These are phyloP conservation scores for Hysterangium stoloniferum DNA, from an alignment of 768 basidiomycete genomes.

Conservation along the genomic window DNA sequence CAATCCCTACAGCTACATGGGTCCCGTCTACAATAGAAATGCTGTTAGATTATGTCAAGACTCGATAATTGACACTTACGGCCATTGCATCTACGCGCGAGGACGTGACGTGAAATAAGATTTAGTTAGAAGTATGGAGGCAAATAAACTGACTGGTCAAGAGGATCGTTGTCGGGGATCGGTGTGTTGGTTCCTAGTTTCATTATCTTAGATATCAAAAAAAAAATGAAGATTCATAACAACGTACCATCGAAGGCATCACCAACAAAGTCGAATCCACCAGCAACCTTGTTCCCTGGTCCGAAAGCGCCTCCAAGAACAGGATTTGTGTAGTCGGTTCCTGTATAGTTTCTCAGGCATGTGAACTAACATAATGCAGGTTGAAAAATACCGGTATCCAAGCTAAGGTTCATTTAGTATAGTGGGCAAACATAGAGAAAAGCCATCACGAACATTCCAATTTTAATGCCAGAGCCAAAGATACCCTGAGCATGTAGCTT, in stretches of 20 bases:
- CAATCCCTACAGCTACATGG: conserved; percentile 42
- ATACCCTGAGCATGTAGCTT: conserved; percentile 56
- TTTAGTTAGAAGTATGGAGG: neutral
- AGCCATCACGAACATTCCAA: conserved; percentile 44
- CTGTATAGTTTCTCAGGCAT: conserved; percentile 16
- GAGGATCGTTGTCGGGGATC: conserved; percentile 42
- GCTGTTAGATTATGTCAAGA: neutral
- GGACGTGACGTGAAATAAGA: neutral
- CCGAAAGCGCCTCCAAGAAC: conserved; percentile 47
- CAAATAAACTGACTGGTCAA: conserved; percentile 37
- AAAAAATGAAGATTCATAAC: neutral
- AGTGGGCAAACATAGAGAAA: neutral
- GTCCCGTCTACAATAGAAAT: conserved; percentile 37
- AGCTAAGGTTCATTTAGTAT: conserved; percentile 23
- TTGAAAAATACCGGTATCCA: conserved; percentile 32
- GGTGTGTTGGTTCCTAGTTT: conserved; percentile 37
- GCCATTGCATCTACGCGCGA: conserved; percentile 5
- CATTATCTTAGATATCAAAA: neutral
- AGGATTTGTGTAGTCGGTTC: conserved; percentile 51
- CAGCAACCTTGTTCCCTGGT: conserved; percentile 43
- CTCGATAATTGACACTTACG: conserved; percentile 21
- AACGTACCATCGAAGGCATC: conserved; percentile 40
- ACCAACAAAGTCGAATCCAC: conserved; percentile 53
- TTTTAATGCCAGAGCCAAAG: conserved; percentile 55
- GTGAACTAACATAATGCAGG: neutral